These are phyloP conservation scores for Fusarium odoratissimum DNA, from an alignment of 2,329 filamentous ascomycete species.

Conservation along the genomic window DNA sequence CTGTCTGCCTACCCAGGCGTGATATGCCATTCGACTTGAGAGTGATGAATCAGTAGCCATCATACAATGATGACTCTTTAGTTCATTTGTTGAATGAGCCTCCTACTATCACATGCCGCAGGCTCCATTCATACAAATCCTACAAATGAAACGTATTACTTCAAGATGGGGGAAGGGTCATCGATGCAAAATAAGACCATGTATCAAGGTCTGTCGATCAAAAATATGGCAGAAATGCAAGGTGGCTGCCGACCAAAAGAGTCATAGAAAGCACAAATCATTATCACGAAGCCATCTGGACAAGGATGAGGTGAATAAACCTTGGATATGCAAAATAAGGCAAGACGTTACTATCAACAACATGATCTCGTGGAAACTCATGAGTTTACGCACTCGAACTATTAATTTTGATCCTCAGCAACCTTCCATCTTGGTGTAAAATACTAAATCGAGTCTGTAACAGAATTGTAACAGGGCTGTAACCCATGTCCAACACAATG, in stretches of 20 bases:
- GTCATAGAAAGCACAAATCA: neutral
- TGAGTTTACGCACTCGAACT: constrained; percentile 13
- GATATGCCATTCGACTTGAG: too few relatives aligned
- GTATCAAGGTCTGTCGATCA: neutral
- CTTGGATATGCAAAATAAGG: constrained; percentile 3
- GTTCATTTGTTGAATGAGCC: too few relatives aligned
- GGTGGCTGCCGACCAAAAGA: neutral
- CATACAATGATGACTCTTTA: too few relatives aligned
- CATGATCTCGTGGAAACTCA: constrained; percentile 21
- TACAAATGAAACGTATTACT: too few relatives aligned
- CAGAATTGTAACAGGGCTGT: constrained; percentile 15
- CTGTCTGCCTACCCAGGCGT: too few relatives aligned
- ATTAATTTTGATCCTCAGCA: constrained; percentile 26
- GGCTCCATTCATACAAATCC: too few relatives aligned
- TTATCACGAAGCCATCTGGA: neutral
- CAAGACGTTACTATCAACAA: constrained; percentile 30
- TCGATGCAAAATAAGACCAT: neutral
- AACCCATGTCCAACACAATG: constrained; percentile 3
- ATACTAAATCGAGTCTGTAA: constrained; percentile 8
- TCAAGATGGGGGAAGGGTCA: neutral
- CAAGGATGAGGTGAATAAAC: neutral
- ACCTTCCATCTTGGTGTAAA: neutral
- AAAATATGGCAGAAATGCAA: neutral
- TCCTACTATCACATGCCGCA: too few relatives aligned
- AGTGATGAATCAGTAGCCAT: too few relatives aligned